Evolutionary conservation across 1,284 basidiomycete species (phyloP).

Genomic region (Puccinia horiana): DNA sequence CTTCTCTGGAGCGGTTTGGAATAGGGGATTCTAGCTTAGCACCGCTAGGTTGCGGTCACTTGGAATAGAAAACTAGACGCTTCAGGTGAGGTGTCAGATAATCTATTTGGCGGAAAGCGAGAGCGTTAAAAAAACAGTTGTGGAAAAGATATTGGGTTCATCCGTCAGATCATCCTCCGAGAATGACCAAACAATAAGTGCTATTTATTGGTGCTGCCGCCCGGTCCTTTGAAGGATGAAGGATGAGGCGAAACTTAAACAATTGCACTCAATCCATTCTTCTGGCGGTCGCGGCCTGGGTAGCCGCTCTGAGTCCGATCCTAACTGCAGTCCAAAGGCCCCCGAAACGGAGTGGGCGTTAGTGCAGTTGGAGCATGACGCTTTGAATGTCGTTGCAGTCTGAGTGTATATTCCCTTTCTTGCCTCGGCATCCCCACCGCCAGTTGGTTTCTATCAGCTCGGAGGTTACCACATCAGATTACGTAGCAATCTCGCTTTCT

Average conservation of each 20-base stretch:
- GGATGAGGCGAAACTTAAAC: slow-evolving; percentile 15
- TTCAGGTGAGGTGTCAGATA: background rate
- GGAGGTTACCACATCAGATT: slow-evolving; percentile 14
- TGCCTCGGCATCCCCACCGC: slow-evolving; percentile 33
- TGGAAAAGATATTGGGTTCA: slow-evolving; percentile 1
- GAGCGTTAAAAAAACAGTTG: background rate
- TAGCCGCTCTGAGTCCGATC: slow-evolving; percentile 24
- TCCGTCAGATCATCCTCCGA: slow-evolving; percentile 6
- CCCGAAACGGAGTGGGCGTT: slow-evolving; percentile 35
- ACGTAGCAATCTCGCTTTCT: slow-evolving; percentile 22
- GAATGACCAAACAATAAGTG: slow-evolving; percentile 14
- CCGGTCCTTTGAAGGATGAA: slow-evolving; percentile 13
- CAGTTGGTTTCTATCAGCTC: slow-evolving; percentile 18
- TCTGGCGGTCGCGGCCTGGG: slow-evolving; percentile 10
- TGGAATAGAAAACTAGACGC: background rate
- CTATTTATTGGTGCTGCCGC: slow-evolving; percentile 13
- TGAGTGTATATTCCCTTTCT: slow-evolving; percentile 34
- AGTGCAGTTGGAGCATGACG: slow-evolving; percentile 31
- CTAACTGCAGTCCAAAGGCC: slow-evolving; percentile 22
- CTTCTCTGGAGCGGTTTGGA: background rate
- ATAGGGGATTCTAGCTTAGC: background rate
- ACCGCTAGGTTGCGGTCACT: background rate
- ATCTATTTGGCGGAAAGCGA: background rate
- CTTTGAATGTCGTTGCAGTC: slow-evolving; percentile 30
- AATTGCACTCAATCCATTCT: slow-evolving; percentile 13